Evolutionary conservation across 495 filamentous ascomycete species (phyloP).

Genomic region (Friedmanniomyces endolithicus): DNA sequence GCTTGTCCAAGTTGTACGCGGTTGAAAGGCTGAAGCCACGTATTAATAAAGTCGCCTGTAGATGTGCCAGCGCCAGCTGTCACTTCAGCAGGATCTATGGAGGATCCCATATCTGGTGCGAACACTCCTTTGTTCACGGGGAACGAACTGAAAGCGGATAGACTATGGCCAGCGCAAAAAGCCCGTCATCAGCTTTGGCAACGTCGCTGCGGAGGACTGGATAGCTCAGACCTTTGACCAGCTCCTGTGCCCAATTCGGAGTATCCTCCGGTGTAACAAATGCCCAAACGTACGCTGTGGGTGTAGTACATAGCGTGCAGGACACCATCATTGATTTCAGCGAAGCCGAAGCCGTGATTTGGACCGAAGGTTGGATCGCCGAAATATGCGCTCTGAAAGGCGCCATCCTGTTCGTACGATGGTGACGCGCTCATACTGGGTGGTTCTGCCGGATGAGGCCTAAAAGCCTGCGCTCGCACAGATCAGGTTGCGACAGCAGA

Average conservation of each 20-base stretch:
- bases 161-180: no score
- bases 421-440: neutral
- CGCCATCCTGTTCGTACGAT: neutral
- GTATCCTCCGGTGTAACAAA: neutral
- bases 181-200: no score
- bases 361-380: slow-evolving; percentile 9
- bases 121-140: neutral
- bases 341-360: slow-evolving; percentile 6
- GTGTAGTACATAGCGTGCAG: neutral
- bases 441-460: no score
- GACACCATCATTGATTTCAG: neutral
- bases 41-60: neutral
- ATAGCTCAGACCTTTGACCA: neutral
- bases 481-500: no score
- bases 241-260: neutral
- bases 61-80: neutral
- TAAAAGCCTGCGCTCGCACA: no score
- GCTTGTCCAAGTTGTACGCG: neutral
- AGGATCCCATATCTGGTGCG: neutral
- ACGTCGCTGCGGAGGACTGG: no score
- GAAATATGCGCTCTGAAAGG: neutral
- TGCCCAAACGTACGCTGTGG: neutral
- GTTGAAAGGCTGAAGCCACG: neutral
- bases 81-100: neutral
- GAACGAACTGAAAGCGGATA: neutral